Evolutionary conservation across 2,329 filamentous ascomycete genomes (phyloP).

Genomic region (Xylaria digitata): DNA sequence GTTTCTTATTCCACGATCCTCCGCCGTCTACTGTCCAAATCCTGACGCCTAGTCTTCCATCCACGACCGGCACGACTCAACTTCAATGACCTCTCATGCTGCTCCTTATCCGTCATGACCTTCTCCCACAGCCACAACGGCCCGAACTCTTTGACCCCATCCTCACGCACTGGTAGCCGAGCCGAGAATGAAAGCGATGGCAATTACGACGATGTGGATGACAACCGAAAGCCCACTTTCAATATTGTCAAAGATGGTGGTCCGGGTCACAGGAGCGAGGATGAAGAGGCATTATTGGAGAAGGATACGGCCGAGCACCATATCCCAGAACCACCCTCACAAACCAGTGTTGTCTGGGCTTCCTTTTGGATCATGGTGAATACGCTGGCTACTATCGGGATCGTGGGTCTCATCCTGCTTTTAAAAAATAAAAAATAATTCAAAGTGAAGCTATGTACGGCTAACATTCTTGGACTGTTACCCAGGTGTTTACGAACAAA

Average conservation of each 20-base stretch:
- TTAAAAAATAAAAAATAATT: neutral
- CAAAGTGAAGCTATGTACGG: neutral
- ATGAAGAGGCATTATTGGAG: constrained; percentile 55
- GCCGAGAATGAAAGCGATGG: constrained; percentile 49
- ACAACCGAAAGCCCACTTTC: constrained; percentile 49
- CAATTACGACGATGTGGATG: constrained; percentile 48
- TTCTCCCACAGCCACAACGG: constrained; percentile 38
- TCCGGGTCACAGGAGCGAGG: constrained; percentile 52
- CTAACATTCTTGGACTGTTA: constrained; percentile 22
- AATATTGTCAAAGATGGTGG: constrained; percentile 52
- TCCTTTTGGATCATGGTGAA: constrained; percentile 70
- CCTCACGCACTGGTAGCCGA: constrained; percentile 52
- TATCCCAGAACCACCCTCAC: constrained; percentile 48
- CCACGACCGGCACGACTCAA: neutral
- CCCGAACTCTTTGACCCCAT: constrained; percentile 47
- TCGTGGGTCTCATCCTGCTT: constrained; percentile 57
- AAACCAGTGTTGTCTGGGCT: constrained; percentile 53
- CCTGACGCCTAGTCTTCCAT: neutral
- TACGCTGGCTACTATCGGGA: constrained; percentile 71
- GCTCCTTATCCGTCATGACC: constrained; percentile 40
- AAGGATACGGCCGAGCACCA: constrained; percentile 50
- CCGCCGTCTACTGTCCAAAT: neutral
- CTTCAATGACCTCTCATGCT: constrained; percentile 27
- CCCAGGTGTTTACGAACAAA: constrained; percentile 77
- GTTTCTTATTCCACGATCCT: neutral